These are phyloP conservation scores for Cercospora zeina DNA, from an alignment of 2,329 filamentous ascomycete genomes.

Conservation along the genomic window DNA sequence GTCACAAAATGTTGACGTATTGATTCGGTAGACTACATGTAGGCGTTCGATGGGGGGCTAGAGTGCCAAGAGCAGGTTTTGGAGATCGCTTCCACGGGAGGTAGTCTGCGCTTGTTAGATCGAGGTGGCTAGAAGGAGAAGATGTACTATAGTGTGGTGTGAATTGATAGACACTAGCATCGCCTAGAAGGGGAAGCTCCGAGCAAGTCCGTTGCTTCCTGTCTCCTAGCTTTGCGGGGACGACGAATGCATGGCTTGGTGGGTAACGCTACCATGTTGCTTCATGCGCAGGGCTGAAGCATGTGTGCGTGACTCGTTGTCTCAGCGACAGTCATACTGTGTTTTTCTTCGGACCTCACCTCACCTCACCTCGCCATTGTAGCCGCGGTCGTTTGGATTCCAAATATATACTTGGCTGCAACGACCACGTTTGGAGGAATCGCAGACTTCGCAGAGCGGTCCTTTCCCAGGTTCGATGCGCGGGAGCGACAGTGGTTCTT, in stretches of 20 bases:
- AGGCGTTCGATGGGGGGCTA: not conserved
- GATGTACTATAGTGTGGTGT: not conserved
- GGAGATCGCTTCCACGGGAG: not conserved
- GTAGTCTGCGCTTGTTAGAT: no score
- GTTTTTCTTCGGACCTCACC: not conserved
- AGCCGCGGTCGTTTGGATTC: not conserved
- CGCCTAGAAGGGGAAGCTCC: not conserved
- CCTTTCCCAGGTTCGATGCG: not conserved
- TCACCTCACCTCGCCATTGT: not conserved
- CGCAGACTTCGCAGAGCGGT: not conserved
- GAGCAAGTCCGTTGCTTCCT: not conserved
- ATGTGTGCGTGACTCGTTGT: not conserved
- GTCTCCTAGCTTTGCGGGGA: not conserved
- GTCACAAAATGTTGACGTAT: constrained; percentile 6
- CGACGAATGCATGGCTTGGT: not conserved
- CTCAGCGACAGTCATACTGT: not conserved
- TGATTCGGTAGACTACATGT: not conserved
- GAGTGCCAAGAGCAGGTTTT: not conserved
- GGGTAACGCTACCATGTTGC: not conserved
- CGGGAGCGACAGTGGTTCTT: not conserved
- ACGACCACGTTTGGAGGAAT: not conserved
- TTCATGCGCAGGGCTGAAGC: not conserved
- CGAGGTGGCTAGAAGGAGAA: not conserved
- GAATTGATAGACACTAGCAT: not conserved
- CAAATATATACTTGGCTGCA: not conserved